Base-by-base conservation (phyloP, 2,329 filamentous ascomycete species). In the Curvularia spicifera region DNA sequence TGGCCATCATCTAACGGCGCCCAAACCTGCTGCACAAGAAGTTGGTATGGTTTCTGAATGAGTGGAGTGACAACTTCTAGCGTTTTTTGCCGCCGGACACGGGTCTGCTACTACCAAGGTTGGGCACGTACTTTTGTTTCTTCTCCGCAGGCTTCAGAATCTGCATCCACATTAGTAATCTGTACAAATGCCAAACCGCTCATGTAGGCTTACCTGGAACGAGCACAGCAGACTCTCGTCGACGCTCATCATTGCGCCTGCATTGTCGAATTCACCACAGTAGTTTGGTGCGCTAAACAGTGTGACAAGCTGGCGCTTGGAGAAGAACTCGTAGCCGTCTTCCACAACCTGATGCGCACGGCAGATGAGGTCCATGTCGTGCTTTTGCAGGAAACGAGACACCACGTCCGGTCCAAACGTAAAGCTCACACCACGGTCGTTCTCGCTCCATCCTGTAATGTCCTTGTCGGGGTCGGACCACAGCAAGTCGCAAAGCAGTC, bases 391-490 rank as follows among this genome's bases (percentile, higher is more conserved):
- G 86, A 99, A 99, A 64, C 94, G 89, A 51, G 93, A 97, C 40
- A 99, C 94, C 22, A 99, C 95, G 72, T 99, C 94, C 20, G 94
- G 94, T 5, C 95, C 95, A 73, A 99, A 99, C 51, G 95, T 98
- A 83, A 98, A 99, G 46, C 93, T 97, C 33, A 99, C 95, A 82
- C 95, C 95, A 76, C 95, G 91, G 76, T 99, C 95, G 78, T 98
- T 99, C 83, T 98, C 95, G 78, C 92, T 96, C 95, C 95, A 99
- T 55, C 95, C 95, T 15, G 94, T 98, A 72, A 98, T 98, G 76
- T 98, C 95, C 83, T 98, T 99, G 80, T 98, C 95, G 35, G 95
- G 95, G 78, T 99, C 95, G 53, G 95, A 98, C 95, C 95, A 99
- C 67, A 99, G 83, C 57, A 99, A 86, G 84, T 99, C 95, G 82